Evolutionary conservation across 2,329 filamentous ascomycete species (phyloP).

Genomic region (Cyphellophora europaea): DNA sequence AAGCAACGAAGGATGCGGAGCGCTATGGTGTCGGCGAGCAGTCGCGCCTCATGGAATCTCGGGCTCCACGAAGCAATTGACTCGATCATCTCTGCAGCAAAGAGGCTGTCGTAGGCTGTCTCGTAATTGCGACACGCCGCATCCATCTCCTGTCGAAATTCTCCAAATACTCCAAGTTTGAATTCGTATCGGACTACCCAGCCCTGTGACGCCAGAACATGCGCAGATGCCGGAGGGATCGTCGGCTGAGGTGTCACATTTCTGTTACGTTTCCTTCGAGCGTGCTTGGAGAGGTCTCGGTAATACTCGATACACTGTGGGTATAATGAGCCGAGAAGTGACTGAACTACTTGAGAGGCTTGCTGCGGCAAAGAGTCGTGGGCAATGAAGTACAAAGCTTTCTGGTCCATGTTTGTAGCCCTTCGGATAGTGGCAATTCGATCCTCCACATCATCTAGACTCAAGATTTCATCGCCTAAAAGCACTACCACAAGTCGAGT

Average conservation of each 20-base stretch:
- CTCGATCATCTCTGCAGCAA: slow-evolving; percentile 77
- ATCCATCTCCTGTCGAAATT: slow-evolving; percentile 90
- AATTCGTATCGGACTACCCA: slow-evolving; percentile 96
- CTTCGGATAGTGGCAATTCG: slow-evolving; percentile 70
- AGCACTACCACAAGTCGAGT: slow-evolving; percentile 68
- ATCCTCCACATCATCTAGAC: slow-evolving; percentile 57
- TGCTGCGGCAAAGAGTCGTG: slow-evolving; percentile 63
- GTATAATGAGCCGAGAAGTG: slow-evolving; percentile 63
- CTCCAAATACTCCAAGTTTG: slow-evolving; percentile 81
- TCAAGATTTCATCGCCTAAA: slow-evolving; percentile 60
- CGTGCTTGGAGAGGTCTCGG: slow-evolving; percentile 83
- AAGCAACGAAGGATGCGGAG: slow-evolving; percentile 75
- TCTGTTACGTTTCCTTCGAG: slow-evolving; percentile 75
- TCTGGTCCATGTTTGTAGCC: slow-evolving; percentile 71
- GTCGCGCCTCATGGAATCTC: slow-evolving; percentile 85
- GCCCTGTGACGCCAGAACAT: slow-evolving; percentile 71
- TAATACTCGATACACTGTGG: slow-evolving; percentile 80
- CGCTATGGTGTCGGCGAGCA: slow-evolving; percentile 71
- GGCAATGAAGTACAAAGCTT: slow-evolving; percentile 76
- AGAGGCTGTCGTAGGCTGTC: slow-evolving; percentile 72
- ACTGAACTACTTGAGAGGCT: slow-evolving; percentile 62
- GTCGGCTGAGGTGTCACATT: slow-evolving; percentile 72
- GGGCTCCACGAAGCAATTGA: slow-evolving; percentile 83
- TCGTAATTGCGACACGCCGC: slow-evolving; percentile 77
- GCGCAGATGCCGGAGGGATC: slow-evolving; percentile 75